phyloP scores from a whole-genome alignment of 140 eudicot genomes.

The Oenanthe javanica region DNA sequence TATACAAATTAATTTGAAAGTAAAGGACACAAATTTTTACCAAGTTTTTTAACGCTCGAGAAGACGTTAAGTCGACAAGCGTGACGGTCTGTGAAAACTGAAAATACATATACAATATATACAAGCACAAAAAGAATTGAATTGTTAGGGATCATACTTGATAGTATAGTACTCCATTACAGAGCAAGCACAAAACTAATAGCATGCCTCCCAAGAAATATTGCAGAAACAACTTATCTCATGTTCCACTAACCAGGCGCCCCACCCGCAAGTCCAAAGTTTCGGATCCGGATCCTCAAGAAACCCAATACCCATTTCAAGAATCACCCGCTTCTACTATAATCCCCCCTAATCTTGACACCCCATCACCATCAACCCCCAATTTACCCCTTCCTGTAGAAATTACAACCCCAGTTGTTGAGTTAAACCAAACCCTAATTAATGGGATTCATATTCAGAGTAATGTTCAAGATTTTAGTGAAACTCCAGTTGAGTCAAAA shows the following conservation, averaged over 20 bases:
- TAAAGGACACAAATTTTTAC: too few species aligned
- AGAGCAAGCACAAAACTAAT: not conserved
- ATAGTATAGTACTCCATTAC: too few species aligned
- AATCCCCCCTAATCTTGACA: not conserved
- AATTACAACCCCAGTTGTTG: not conserved
- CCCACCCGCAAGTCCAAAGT: slow-evolving; percentile 13
- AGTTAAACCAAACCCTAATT: not conserved
- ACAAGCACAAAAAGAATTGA: too few species aligned
- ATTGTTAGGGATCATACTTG: too few species aligned
- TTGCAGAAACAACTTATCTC: not conserved
- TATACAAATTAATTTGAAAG: too few species aligned
- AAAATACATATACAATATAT: too few species aligned
- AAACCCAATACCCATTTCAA: not conserved
- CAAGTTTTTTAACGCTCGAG: too few species aligned
- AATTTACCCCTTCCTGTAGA: not conserved
- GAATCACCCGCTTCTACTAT: not conserved
- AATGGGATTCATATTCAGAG: not conserved
- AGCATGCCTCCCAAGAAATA: slow-evolving; percentile 26
- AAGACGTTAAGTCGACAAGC: too few species aligned
- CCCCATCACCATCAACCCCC: not conserved
- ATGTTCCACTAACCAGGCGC: not conserved
- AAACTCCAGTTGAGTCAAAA: not conserved
- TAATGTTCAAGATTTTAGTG: not conserved
- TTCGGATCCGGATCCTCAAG: not conserved
- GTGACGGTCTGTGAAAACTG: too few species aligned